Conservation (phyloP, 495 filamentous ascomycete species). For the Aspergillus indologenus region DNA sequence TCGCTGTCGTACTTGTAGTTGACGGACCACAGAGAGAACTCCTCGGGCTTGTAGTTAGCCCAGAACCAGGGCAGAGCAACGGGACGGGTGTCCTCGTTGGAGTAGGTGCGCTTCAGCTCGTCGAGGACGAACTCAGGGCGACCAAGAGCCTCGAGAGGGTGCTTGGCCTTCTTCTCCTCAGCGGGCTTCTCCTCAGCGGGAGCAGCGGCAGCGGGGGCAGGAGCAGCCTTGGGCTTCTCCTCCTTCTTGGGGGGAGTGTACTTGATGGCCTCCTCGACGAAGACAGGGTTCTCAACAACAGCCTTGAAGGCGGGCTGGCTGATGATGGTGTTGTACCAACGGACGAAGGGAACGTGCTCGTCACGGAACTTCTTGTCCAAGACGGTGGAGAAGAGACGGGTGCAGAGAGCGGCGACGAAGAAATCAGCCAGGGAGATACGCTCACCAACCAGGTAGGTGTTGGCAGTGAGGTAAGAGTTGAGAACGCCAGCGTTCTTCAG, state of each 20-base stretch:
- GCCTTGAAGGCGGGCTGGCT: slow-evolving; percentile 87
- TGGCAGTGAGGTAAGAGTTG: slow-evolving; percentile 81
- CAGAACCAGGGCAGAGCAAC: slow-evolving; percentile 96
- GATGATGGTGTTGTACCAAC: slow-evolving; percentile 92
- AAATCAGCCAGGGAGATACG: slow-evolving; percentile 94
- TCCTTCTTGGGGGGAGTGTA: slow-evolving; percentile 90
- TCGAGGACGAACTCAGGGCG: slow-evolving; percentile 80
- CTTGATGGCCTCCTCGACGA: slow-evolving; percentile 84
- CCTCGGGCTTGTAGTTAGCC: slow-evolving; percentile 86
- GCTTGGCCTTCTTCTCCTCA: slow-evolving; percentile 86
- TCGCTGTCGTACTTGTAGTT: slow-evolving; percentile 99
- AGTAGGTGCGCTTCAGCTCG: slow-evolving; percentile 98
- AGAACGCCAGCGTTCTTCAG: slow-evolving; percentile 65
- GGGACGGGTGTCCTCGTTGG: slow-evolving; percentile 84
- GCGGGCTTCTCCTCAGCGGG: slow-evolving; percentile 63
- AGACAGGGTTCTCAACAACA: slow-evolving; percentile 65
- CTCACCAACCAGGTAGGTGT: slow-evolving; percentile 98
- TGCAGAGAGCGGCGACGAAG: slow-evolving; percentile 72
- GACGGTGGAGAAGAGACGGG: slow-evolving; percentile 81
- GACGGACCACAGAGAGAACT: slow-evolving; percentile 90
- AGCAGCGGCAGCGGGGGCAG: slow-evolving; percentile 55
- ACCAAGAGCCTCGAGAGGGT: slow-evolving; percentile 85
- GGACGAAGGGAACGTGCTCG: slow-evolving; percentile 76
- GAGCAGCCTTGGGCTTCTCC: slow-evolving; percentile 59
- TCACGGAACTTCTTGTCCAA: slow-evolving; percentile 84